Conservation (phyloP, 1,284 basidiomycete species). For the Rhizoctonia solani region DNA sequence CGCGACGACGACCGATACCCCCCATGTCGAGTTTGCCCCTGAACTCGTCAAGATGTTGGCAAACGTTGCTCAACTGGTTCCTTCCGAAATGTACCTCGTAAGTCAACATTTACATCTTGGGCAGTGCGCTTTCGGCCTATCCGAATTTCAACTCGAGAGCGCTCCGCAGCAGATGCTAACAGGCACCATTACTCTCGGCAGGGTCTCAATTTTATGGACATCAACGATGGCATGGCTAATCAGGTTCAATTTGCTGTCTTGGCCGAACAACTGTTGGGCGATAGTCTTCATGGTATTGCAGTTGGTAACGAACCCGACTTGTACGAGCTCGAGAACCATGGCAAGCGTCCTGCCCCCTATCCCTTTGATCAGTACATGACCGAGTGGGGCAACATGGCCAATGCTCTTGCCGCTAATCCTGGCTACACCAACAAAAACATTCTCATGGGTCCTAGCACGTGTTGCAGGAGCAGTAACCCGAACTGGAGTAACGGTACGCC, state of each 20-base stretch:
- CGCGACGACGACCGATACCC: slow-evolving; percentile 33
- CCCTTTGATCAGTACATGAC: slow-evolving; percentile 51
- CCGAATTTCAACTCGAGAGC: too few relatives aligned
- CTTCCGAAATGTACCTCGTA: slow-evolving; percentile 35
- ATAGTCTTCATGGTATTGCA: slow-evolving; percentile 30
- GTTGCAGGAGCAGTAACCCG: slow-evolving; percentile 42
- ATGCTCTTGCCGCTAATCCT: slow-evolving; percentile 22
- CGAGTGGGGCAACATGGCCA: slow-evolving; percentile 27
- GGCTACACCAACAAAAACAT: slow-evolving; percentile 43
- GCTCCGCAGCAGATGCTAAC: too few relatives aligned
- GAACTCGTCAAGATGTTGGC: slow-evolving; percentile 34
- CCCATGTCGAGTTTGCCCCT: slow-evolving; percentile 35
- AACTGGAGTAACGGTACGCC: slow-evolving; percentile 45
- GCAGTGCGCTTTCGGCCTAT: too few relatives aligned
- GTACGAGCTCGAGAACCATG: slow-evolving; percentile 14
- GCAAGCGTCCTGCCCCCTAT: slow-evolving; percentile 65
- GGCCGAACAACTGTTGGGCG: slow-evolving; percentile 26
- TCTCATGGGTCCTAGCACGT: slow-evolving; percentile 66
- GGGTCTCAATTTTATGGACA: slow-evolving; percentile 1
- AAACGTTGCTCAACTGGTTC: slow-evolving; percentile 29
- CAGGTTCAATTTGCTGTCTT: slow-evolving; percentile 23
- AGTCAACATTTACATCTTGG: background rate
- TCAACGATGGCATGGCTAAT: slow-evolving; percentile 27
- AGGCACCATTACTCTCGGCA: background rate
- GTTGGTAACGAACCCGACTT: slow-evolving; percentile 37